A percentile compares a stretch with the other conserved stretches of the same genome.
phyloP scores from a whole-genome alignment of 768 basidiomycete species.

The Lepiota venenata region DNA sequence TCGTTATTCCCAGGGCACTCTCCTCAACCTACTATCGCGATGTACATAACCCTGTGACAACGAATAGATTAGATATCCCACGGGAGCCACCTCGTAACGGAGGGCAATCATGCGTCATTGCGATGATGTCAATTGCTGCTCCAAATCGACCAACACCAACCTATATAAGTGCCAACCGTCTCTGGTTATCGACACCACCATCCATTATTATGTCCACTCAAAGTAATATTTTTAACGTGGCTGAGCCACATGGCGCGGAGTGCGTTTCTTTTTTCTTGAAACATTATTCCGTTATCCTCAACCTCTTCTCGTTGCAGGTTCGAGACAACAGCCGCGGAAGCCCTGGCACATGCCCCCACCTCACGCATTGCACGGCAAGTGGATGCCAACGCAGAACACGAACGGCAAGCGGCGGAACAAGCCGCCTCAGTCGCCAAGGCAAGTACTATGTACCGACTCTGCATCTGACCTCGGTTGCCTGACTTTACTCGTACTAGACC shows the following conservation, averaged over 20 bases:
- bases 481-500: constrained; percentile 16
- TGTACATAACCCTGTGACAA: not conserved
- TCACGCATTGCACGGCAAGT: constrained; percentile 37
- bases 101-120: not conserved
- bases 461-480: not conserved
- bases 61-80: too few species aligned
- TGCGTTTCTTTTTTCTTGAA: constrained; percentile 17
- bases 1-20: not conserved
- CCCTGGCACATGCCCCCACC: constrained; percentile 46
- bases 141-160: not conserved
- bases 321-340: constrained; percentile 54
- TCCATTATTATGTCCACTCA: constrained; percentile 25
- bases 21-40: not conserved
- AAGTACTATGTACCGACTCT: constrained; percentile 8
- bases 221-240: constrained; percentile 32
- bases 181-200: not conserved
- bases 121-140: constrained; percentile 9
- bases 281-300: not conserved
- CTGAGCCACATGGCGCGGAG: constrained; percentile 26
- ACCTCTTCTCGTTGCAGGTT: constrained; percentile 28
- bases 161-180: not conserved
- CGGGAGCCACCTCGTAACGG: not conserved
- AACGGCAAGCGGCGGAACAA: constrained; percentile 43
- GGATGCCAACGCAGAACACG: constrained; percentile 42
- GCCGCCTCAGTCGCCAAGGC: constrained; percentile 56